Base-by-base conservation (phyloP, 1,139 yeast genomes). In the Lodderomyces beijingensis region DNA sequence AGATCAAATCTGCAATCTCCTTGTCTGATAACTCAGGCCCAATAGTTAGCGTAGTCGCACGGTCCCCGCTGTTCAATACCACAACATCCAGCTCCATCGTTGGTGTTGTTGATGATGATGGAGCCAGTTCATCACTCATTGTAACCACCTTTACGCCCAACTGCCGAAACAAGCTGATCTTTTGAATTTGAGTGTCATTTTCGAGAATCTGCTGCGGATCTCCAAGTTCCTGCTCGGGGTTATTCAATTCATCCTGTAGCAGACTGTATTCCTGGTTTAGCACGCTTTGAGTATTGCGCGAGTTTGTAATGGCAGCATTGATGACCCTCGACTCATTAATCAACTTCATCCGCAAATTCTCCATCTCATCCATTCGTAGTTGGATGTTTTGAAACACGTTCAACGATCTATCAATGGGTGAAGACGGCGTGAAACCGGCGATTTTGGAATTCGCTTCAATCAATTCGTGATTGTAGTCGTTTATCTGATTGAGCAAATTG, bases 321-420 rank as follows among this genome's bases (percentile, higher is more conserved):
- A 78, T 57, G 31, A 74, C 79, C 34, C 77, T 75, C 39, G 79
- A 60, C 23, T 65, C 66, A 45, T 76, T 77, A 3, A 82, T 84
- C 8, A 77, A 55, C 7, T 70, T 46, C 33, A 79, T 70, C 39
- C 76, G 74, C 29, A 65, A 61, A 26, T 67, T 62, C 44, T 77
- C 83, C 28, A 77, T 39, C 43, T 58, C 55, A 32, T 48, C 40
- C 37, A 64, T 47, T 42, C 60, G 49, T 42, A 46, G 36, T 45
- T 51, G 46, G 44, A 59, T 40, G 32, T 59, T 39, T 43, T 53
- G 34, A 49, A 59, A 56, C 6, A 57, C 46, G 31, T 56, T 52
- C n/a, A 47, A 51, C 21, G 45, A 47, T 17, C 28, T 20, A 18
- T 35, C 34, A n/a, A 43, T 1, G 47, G 14, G 25, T 19, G 21